A percentile compares a stretch with the other conserved stretches of the same genome.
Evolutionary conservation across 2,329 filamentous ascomycete species (phyloP).

Genomic region (Colletotrichum spaethianum): DNA sequence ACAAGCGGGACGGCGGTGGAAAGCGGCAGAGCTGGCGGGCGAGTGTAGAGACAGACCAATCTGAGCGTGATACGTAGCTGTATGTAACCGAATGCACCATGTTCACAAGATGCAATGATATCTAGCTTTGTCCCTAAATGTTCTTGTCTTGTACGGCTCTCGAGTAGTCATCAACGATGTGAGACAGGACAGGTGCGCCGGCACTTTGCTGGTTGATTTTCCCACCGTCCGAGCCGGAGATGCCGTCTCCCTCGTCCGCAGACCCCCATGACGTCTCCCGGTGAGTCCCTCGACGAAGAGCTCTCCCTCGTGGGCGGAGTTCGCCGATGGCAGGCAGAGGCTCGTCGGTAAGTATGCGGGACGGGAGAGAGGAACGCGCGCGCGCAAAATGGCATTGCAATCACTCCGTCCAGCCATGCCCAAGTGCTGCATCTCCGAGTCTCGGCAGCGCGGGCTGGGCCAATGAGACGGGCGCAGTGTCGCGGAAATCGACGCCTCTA

Average conservation of each 20-base stretch:
- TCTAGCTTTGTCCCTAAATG: neutral
- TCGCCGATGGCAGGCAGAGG: slow-evolving; percentile 26
- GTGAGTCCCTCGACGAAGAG: slow-evolving; percentile 15
- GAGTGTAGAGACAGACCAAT: too few relatives aligned
- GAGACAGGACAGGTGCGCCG: neutral
- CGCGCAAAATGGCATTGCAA: slow-evolving; percentile 1
- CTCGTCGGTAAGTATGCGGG: neutral
- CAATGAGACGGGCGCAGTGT: slow-evolving; percentile 20
- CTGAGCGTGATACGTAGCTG: neutral
- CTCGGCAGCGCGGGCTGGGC: slow-evolving; percentile 23
- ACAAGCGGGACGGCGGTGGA: neutral
- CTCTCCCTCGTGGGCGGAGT: slow-evolving; percentile 21
- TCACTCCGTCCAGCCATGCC: slow-evolving; percentile 6
- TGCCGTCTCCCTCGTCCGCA: neutral
- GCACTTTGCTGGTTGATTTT: neutral
- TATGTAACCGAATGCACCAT: neutral
- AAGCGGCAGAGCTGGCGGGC: neutral
- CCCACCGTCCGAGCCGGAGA: neutral
- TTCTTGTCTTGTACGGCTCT: too few relatives aligned
- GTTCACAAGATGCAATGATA: neutral
- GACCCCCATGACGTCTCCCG: slow-evolving; percentile 5
- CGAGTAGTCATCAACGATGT: neutral
- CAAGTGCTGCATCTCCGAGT: slow-evolving; percentile 29
- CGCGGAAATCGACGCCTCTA: slow-evolving; percentile 14
- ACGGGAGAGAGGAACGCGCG: neutral